Percentiles rank a stretch among this genome's conserved stretches.
Evolutionary conservation across 202 grass and related monocot genomes (phyloP).

Genomic region (Setaria viridis): DNA sequence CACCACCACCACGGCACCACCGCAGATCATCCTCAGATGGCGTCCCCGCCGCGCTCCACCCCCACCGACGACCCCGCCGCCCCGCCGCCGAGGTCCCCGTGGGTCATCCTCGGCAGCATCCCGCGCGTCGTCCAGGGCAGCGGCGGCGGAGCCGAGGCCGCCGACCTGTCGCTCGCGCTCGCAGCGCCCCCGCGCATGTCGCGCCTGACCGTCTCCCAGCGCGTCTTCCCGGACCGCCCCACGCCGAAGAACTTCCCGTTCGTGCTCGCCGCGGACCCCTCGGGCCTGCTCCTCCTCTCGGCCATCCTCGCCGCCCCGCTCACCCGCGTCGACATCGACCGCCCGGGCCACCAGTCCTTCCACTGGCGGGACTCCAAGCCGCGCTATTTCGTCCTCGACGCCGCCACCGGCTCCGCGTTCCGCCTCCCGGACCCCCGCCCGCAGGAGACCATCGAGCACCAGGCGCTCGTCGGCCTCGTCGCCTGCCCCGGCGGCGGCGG

Average conservation of each 20-base stretch:
- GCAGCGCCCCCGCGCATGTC: too few relatives aligned
- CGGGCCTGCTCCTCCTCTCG: conserved; percentile 20
- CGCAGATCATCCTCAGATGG: background rate
- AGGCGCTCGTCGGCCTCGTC: background rate
- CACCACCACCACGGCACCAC: too few relatives aligned
- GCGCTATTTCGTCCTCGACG: conserved; percentile 48
- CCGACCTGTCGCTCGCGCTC: too few relatives aligned
- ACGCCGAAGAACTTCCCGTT: background rate
- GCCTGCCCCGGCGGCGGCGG: conserved; percentile 27
- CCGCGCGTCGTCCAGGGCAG: background rate
- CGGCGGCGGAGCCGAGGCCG: too few relatives aligned
- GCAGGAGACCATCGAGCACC: background rate
- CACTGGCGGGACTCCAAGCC: background rate
- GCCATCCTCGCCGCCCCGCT: background rate
- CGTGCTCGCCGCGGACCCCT: background rate
- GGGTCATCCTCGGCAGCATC: conserved; percentile 16
- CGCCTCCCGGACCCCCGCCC: conserved; percentile 13
- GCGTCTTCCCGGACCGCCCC: background rate
- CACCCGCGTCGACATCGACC: background rate
- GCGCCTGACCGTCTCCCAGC: too few relatives aligned
- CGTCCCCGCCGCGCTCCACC: background rate
- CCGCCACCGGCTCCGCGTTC: conserved; percentile 41
- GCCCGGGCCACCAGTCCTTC: background rate
- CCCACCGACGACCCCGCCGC: background rate
- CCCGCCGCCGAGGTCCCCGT: background rate